These are phyloP conservation scores for Ustilago lituana DNA, from an alignment of 1,284 basidiomycete species.

Conservation along the genomic window DNA sequence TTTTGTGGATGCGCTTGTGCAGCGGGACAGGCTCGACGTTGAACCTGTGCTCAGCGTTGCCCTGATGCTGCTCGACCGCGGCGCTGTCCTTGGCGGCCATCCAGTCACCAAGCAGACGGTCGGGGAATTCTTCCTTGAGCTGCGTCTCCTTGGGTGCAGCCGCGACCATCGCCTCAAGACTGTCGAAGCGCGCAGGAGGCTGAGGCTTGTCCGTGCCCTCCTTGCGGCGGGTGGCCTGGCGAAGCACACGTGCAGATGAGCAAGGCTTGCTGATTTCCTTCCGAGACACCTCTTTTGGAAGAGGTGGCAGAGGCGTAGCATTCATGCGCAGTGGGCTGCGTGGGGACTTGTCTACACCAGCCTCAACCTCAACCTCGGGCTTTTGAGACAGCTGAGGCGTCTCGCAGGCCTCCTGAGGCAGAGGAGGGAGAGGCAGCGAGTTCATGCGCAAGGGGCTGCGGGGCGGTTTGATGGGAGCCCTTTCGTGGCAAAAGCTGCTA, in stretches of 20 bases:
- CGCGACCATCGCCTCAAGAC: conserved; percentile 27
- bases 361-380: not conserved
- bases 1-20: conserved; percentile 15
- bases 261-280: too few species aligned
- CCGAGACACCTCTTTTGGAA: conserved; percentile 12
- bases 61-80: not conserved
- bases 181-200: conserved; percentile 25
- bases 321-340: conserved; percentile 22
- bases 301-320: conserved; percentile 29
- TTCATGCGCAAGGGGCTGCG: conserved; percentile 24
- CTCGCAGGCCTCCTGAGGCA: conserved; percentile 13
- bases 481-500: conserved; percentile 25
- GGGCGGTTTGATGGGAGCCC: conserved; percentile 19
- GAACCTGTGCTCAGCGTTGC: not conserved
- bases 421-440: conserved; percentile 6
- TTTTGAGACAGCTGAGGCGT: conserved; percentile 10
- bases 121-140: conserved; percentile 30
- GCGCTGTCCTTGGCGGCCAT: conserved; percentile 4
- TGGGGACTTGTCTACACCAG: not conserved
- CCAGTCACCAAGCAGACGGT: conserved; percentile 41
- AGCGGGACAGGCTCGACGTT: conserved; percentile 30
- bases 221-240: conserved; percentile 27
- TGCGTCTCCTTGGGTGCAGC: conserved; percentile 30
- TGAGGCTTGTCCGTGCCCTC: conserved; percentile 16
- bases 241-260: conserved; percentile 11